Conservation (phyloP, 2,329 filamentous ascomycete genomes). For the Trichoderma lentiforme region DNA sequence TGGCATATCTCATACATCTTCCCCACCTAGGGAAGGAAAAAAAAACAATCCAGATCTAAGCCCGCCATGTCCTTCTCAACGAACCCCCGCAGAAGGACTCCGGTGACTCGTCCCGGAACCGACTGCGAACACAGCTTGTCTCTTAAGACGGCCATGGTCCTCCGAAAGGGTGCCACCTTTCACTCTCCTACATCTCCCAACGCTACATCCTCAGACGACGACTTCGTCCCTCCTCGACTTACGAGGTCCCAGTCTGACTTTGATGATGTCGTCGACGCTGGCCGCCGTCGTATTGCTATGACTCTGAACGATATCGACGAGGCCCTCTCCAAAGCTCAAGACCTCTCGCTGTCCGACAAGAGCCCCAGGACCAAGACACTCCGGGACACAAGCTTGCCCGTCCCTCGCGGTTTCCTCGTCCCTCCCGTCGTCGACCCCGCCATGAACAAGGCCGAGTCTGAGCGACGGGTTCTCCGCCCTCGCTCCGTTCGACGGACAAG, state of each 20-base stretch:
- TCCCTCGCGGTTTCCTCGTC: constrained; percentile 58
- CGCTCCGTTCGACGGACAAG: constrained; percentile 55
- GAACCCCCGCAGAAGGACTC: constrained; percentile 47
- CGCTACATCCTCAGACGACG: constrained; percentile 36
- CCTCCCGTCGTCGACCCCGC: constrained; percentile 51
- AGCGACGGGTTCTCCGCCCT: constrained; percentile 51
- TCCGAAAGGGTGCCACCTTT: constrained; percentile 70
- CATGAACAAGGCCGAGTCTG: constrained; percentile 42
- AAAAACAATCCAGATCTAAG: constrained; percentile 33
- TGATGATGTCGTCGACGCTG: constrained; percentile 68
- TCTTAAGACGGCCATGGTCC: constrained; percentile 41
- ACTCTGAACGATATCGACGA: constrained; percentile 64
- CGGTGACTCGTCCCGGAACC: constrained; percentile 39
- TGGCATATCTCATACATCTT: constrained; percentile 27
- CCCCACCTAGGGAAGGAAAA: constrained; percentile 27
- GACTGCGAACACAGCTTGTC: constrained; percentile 33
- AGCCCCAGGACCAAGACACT: constrained; percentile 34
- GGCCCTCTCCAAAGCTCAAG: constrained; percentile 50
- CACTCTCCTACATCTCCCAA: constrained; percentile 50
- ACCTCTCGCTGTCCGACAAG: constrained; percentile 38
- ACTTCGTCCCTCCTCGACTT: constrained; percentile 52
- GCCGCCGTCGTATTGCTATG: constrained; percentile 65
- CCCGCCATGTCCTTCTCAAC: constrained; percentile 47
- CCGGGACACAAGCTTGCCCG: constrained; percentile 55
- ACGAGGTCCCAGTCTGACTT: constrained; percentile 66